Base-by-base conservation (phyloP, 306 rosid species). In the Parietaria judaica region DNA sequence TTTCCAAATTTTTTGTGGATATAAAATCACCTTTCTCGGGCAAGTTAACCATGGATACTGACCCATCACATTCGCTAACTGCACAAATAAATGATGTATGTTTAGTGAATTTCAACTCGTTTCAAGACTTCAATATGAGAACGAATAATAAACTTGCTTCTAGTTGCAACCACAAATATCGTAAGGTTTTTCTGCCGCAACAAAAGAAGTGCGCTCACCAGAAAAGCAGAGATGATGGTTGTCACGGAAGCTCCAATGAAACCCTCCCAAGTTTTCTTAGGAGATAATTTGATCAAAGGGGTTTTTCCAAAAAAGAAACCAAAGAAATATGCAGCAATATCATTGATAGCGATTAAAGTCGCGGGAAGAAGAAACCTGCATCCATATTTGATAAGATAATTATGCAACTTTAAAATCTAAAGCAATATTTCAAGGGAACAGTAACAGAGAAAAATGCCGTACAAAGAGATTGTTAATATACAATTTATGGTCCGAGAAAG, bases 181-280 rank as follows among this genome's bases (percentile, higher is more conserved):
- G 12, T n/a, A 49, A 11, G 63, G 45, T 56, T 56, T 44, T 8
- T 41, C 8, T 14, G n/a, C 43, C 52, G 63, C 38, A 39, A 45
- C 14, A 51, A 37, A 39, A 38, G 54, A 54, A 69, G 50, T 37
- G 36, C 54, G 62, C 95, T 84, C 80, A 94, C 99, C 94, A 84
- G 5, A 77, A 94, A 94, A 54, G 99, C 99, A 70, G 95, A 94
- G 77, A 88, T 79, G 41, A 94, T 88, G 54, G 97, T 88, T 65
- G 94, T 78, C 73, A 94, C 70, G 8, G 99, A 94, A n/a, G 99
- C 99, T 71, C 99, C 99, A 60, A 94, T 86, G 80, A 94, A 94
- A 60, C 99, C 99, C 83, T 94, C 99, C 99, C 99, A 88, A 58
- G 99, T 94, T 86, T 94, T 94, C 84, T 94, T 94, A 41, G 99